Base-by-base conservation (phyloP, 495 filamentous ascomycete species). In the Trichoderma asperelloides region DNA sequence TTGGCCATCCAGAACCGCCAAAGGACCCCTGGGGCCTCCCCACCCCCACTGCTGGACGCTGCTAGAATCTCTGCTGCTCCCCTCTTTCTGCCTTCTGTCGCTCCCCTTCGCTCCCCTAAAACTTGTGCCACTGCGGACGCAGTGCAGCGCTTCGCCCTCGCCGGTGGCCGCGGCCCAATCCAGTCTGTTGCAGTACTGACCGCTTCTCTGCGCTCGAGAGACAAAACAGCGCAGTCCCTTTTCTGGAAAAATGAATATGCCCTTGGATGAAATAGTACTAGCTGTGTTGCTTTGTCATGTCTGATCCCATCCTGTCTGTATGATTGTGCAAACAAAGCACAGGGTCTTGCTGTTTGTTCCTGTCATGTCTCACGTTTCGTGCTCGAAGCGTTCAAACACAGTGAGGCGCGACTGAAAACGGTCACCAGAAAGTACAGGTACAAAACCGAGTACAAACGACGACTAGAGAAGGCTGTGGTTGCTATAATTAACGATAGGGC, bases 41-140 rank as follows among this genome's bases (percentile, higher is more conserved):
- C 55, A 60, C 55, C 55, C 55, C 55, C 55, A 60, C 55, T 30
- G 25, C 47, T 51, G 47, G 47, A 51, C 47, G 41, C 41, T 23
- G 47, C 47, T 51, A 23, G 27, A 60, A 60, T 13, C 55, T 60
- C 55, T 23, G 43, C 7, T 23, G 11, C 55, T 60, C 23, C 55
- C 55, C 27, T 18, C 55, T 12, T 27, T 21, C 5, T 25, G 8
- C 25, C 16, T 12, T 21, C 55, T 60, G 23, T 23, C 15, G 5
- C 27, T 60, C 3, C 7, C 16, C 49, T 5, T 21, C n/a, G 12
- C 21, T 55, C 55, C 23, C 23, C 55, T 60, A 37, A 37, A 37
- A 37, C 33, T 33, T 37, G 33, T 37, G 33, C 21, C 55, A 13
- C 55, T 28, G 55, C 55, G 55, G 55, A 60, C 55, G 55, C 55